Base-by-base conservation (phyloP, 2,329 filamentous ascomycete species). In the Xylariaceae sp. region DNA sequence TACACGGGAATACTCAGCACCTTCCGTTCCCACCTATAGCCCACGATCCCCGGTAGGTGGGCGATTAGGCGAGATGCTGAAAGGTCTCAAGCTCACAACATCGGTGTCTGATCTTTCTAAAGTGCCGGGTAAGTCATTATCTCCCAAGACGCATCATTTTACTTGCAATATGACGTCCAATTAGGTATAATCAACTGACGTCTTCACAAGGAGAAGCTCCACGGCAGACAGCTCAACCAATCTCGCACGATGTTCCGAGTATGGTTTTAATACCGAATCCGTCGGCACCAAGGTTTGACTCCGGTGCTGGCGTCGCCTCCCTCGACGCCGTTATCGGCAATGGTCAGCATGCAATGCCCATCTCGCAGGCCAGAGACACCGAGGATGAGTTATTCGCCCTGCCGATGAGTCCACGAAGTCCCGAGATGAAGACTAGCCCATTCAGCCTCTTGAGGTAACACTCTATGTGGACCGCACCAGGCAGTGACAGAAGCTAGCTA, bases 351-450 rank as follows among this genome's bases (percentile, higher is more conserved):
- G 42, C 32, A 3, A 47, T 39, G n/a, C 47, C 56, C 19, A 49
- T 57, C 12, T 53, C 61, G 16, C 59, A 66, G 47, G 69, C 71
- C 55, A 68, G 73, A 54, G 82, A 86, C 39, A 80, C 79, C 0
- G 87, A 90, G 61, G 90, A 95, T 54, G 92, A 88, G 39, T 76
- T 96, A 2, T 96, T 96, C 67, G 91, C 90, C 0, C 79, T 95
- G 49, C 90, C 89, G 1, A 83, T 96, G 73, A 92, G 88, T 65
- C 91, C 91, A 1, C 79, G 91, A 47, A 92, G 88, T 64, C 91
- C 91, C 0, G 90, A 95, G 62, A 90, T 94, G 77, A 84, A 85
- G 49, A 88, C 85, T 63, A 92, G 88, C 66, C 91, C 90, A 0
- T 96, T 96, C 66, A 83, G 80, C 62, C 72, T 81, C 22, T 58